Percentiles rank a stretch among this genome's conserved stretches.
Conservation (phyloP, 805 yeast genomes). For the Kodamaea neixiangensis region DNA sequence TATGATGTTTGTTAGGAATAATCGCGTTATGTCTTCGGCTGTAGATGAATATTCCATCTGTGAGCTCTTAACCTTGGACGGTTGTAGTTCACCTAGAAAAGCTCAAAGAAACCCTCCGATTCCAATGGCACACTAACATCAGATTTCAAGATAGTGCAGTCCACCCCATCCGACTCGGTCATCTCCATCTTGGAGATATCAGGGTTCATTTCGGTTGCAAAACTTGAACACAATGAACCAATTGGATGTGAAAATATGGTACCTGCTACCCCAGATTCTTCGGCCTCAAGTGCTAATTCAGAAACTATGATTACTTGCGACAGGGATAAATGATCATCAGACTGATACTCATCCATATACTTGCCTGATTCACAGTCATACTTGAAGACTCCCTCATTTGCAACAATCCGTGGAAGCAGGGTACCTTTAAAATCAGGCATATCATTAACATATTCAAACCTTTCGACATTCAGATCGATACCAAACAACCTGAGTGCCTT, state of each 20-base stretch:
- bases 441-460: neutral
- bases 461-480: neutral
- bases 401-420: neutral
- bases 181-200: neutral
- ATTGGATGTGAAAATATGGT: too few relatives aligned
- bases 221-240: neutral
- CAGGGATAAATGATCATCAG: neutral
- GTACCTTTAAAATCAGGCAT: neutral
- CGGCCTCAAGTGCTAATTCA: neutral
- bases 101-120: neutral
- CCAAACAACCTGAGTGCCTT: neutral
- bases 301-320: neutral
- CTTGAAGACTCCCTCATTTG: neutral
- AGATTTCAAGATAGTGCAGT: neutral
- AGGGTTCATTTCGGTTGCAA: neutral
- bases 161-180: neutral
- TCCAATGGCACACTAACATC: neutral
- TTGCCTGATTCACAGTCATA: neutral
- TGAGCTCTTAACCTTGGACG: too few relatives aligned
- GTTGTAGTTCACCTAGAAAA: neutral
- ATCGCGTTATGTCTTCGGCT: neutral
- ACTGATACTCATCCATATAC: neutral
- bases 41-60: too few relatives aligned
- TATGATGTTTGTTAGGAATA: constrained; percentile 1
- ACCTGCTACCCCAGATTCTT: neutral